Conservation (phyloP, 371 early-diverging fungal genomes). For the Rhizopus sp. region DNA sequence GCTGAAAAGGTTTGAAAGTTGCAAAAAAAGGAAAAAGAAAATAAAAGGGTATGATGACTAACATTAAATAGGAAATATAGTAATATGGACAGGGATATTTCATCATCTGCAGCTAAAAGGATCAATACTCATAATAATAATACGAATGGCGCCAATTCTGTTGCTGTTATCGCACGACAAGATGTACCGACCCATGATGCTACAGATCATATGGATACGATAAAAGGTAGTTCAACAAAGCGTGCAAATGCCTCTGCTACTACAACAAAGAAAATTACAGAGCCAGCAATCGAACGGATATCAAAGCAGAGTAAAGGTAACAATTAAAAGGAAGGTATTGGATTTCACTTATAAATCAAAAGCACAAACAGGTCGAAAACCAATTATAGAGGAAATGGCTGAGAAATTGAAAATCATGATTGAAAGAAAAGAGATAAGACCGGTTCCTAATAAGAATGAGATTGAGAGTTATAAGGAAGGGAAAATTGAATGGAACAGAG, state of each 20-base stretch:
- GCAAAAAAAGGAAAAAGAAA: not conserved
- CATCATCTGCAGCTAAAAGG: not conserved
- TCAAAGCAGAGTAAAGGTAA: too few species aligned
- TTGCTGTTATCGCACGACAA: too few species aligned
- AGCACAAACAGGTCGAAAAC: not conserved
- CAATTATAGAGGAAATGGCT: constrained; percentile 22
- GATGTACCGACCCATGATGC: too few species aligned
- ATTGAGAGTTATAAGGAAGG: not conserved
- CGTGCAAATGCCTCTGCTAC: too few species aligned
- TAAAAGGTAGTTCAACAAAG: too few species aligned
- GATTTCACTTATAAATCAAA: not conserved
- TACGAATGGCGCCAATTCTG: too few species aligned
- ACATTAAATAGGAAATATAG: not conserved
- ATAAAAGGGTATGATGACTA: not conserved
- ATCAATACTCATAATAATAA: not conserved
- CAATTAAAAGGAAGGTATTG: too few species aligned
- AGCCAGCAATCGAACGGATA: too few species aligned
- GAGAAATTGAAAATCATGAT: constrained; percentile 18
- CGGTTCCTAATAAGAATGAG: not conserved
- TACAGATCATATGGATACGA: too few species aligned
- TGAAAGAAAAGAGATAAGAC: not conserved
- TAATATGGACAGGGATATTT: not conserved
- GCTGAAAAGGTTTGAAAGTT: not conserved
- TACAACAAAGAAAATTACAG: too few species aligned
- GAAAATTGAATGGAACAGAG: constrained; percentile 7